Evolutionary conservation across 1,139 yeast genomes (phyloP), one percentile per base, ranked within the genome.

Genomic region (Geotrichum europaeum): DNA sequence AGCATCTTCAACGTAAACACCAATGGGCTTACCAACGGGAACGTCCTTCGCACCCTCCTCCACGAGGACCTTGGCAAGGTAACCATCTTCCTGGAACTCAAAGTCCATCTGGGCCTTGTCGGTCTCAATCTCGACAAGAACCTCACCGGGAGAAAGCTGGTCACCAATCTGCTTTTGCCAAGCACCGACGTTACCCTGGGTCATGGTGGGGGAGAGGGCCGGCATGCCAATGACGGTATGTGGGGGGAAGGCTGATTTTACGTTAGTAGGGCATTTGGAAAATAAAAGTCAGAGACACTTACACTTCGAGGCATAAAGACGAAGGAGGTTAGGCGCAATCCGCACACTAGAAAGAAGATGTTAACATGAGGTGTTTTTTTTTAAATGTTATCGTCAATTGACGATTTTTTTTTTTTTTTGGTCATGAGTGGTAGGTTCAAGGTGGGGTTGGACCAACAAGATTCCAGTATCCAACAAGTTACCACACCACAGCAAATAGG

Each of bases 51-150:
- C 77, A 60, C 98, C 97, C 66, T 86, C 92, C 47, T 84, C 91
- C 65, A 91, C 81, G 68, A 95, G 80, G 68, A 91, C 86, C 81
- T 94, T 89, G 67, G 99, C 98, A 72, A 94, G 80, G 79, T 74
- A 91, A 63, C 99, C 99, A 63, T 95, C 99, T 70, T 95, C 99
- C 79, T 92, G 98, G 81, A 94, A 94, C 78, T 94, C 99, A 72
- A 91, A 94, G 78, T 95, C 99, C 97, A 94, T 94, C 66, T 92
- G 87, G 62, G 99, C 99, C 81, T 94, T 94, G 76, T 94, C 99
- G 67, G 99, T 94, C 79, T 94, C 99, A 67, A 94, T 87, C 77
- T 94, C 99, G 62, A 97, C 97, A 69, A 94, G 84, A 60, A 95
- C 86, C 73, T 92, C 97, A 76, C 99, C 98, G 34, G 97, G 56